Base-by-base conservation (phyloP, 768 basidiomycete species). In the Coprinellus aureogranulatus region DNA sequence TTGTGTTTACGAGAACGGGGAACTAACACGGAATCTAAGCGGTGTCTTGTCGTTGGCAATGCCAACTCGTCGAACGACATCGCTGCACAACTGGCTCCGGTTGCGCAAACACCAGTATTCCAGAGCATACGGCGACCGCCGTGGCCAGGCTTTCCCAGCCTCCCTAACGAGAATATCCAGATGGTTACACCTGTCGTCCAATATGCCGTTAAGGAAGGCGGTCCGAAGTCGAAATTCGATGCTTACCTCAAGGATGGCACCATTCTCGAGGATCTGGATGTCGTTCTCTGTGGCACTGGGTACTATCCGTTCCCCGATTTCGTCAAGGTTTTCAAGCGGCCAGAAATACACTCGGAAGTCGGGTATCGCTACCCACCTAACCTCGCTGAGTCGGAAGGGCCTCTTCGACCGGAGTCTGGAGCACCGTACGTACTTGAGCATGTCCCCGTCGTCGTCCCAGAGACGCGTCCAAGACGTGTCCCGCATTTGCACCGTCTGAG, bases 51-150 rank as follows among this genome's bases (percentile, higher is more conserved):
- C 10, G 65, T 83, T 3, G 82, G 78, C 11, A 82, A 82, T 23
- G 82, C 78, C 20, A 80, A 82, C 50, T 82, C 81, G 1, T 72
- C 74, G 34, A 83, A 83, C 60, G 82, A 83, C 49, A 78, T 83
- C 39, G 77, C 78, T 0, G 74, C 77, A 1, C 80, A 81, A 34
- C 69, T 82, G 0, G 72, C 71, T 0, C 55, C 71, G 0, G 65
- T 80, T 14, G 72, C 73, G 0, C 59, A 67, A 34, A 58, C 67
- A 1, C 81, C 82, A 4, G 71, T 82, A 0, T 78, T 77, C 59
- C 77, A 81, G 45, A 80, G 77, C 12, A 72, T 76, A 25, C 78
- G 81, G 2, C 73, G 77, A 0, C 68, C 72, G 11, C 72, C 74
- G 6, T 70, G 80, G 61, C 66, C 64, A 1, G 62, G 64, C 10